A percentile compares a stretch with the other conserved stretches of the same genome.
Conservation (phyloP, 352 stramenopile species). For the Peronospora destructor region DNA sequence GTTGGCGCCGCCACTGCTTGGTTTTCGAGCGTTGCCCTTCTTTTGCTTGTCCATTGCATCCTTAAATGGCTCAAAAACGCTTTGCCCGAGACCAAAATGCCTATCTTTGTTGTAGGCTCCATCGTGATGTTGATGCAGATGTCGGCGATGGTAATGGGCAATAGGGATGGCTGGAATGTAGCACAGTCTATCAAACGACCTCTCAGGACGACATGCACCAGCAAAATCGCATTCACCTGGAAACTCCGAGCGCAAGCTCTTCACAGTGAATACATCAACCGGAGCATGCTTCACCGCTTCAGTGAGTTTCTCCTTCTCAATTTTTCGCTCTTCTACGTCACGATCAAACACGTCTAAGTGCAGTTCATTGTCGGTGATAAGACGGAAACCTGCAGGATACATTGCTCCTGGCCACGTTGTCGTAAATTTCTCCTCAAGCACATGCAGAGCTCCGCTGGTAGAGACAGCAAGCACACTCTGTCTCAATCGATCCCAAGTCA, state of each 20-base stretch:
- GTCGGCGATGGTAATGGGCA: constrained; percentile 41
- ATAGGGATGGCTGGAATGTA: constrained; percentile 61
- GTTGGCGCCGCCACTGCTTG: constrained; percentile 25
- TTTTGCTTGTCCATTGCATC: constrained; percentile 34
- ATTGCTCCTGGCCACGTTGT: constrained; percentile 75
- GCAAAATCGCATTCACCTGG: constrained; percentile 10
- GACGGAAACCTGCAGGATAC: constrained; percentile 73
- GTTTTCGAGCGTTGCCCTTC: constrained; percentile 26
- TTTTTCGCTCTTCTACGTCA: constrained; percentile 30
- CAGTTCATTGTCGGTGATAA: constrained; percentile 77
- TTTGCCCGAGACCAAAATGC: constrained; percentile 64
- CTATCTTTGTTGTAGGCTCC: constrained; percentile 56
- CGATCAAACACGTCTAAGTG: constrained; percentile 39
- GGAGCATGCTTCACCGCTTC: constrained; percentile 8
- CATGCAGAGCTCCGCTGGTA: constrained; percentile 53
- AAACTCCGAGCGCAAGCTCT: constrained; percentile 12
- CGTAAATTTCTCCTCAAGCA: constrained; percentile 67
- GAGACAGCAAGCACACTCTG: constrained; percentile 62
- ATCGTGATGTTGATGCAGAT: constrained; percentile 35
- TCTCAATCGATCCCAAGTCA: constrained; percentile 50
- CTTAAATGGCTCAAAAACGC: constrained; percentile 64
- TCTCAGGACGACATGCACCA: constrained; percentile 6
- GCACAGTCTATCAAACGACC: constrained; percentile 21
- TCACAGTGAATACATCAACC: constrained; percentile 46
- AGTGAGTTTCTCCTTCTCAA: constrained; percentile 23